These are phyloP conservation scores for Galerina sulciceps DNA, from an alignment of 768 basidiomycete genomes.

Conservation along the genomic window DNA sequence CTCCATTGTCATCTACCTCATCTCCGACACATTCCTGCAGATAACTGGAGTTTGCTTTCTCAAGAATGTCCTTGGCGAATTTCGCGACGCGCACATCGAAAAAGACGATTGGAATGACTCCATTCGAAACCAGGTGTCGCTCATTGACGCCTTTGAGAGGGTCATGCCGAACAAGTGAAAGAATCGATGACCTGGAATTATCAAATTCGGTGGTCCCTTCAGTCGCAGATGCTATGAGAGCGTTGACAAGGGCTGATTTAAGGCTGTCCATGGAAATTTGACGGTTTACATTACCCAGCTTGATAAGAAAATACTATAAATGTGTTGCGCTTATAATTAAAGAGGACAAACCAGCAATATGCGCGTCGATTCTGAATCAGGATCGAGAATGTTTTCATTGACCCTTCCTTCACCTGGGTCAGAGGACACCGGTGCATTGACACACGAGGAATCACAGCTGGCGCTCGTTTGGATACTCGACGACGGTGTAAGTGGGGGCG, in stretches of 20 bases:
- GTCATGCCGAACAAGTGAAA: neutral
- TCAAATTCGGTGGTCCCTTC: neutral
- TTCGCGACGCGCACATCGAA: constrained; percentile 61
- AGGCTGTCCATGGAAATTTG: constrained; percentile 28
- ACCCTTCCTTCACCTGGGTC: constrained; percentile 22
- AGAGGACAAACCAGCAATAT: constrained; percentile 36
- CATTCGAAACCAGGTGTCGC: constrained; percentile 52
- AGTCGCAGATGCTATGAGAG: constrained; percentile 17
- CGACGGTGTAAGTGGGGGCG: constrained; percentile 74
- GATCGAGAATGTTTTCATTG: constrained; percentile 24
- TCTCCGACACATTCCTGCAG: constrained; percentile 34
- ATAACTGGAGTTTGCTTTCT: constrained; percentile 27
- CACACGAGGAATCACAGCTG: constrained; percentile 34
- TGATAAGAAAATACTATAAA: neutral
- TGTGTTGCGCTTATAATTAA: neutral
- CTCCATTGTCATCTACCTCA: constrained; percentile 25
- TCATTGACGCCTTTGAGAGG: constrained; percentile 53
- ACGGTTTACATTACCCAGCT: constrained; percentile 43
- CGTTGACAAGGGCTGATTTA: constrained; percentile 29
- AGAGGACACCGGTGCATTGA: constrained; percentile 9
- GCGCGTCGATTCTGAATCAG: constrained; percentile 35
- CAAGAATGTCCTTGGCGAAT: constrained; percentile 47
- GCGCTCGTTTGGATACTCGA: constrained; percentile 49
- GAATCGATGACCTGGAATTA: neutral
- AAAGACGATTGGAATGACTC: constrained; percentile 62